Evolutionary conservation across 495 filamentous ascomycete species (phyloP), one percentile per base, ranked within the genome.

Genomic region (Paragyromitra xinjiangensis): DNA sequence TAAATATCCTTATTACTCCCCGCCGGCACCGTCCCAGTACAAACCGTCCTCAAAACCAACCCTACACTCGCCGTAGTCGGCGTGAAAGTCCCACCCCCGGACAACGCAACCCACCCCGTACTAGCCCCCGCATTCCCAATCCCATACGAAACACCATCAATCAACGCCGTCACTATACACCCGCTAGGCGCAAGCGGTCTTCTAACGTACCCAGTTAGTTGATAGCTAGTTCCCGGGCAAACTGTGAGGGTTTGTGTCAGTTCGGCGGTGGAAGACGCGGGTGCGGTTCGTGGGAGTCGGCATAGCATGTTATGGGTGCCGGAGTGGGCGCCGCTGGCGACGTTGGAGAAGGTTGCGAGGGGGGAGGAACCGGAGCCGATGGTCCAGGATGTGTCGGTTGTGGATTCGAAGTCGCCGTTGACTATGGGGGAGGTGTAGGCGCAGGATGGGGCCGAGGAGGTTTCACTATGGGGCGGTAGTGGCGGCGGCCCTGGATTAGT

Each of bases 371-470:
- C 34, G 8, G 50, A 56, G n/a, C 34, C 34, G 29, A 42, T 9
- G 1, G 26, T 8, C 65, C 65, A 69, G 65, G 65, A 24, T 2
- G 24, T 16, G 26, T 16, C 22, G 26, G 50, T 11, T 6, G 34
- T 34, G 48, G 4, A 6, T 42, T 69, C 65, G n/a, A 69, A 69
- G 34, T 50, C 16, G 26, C 29, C 29, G 65, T 69, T 69, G 2
- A 26, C 1, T 8, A 69, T 14, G 8, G 65, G 65, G 8, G 65
- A 56, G 50, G 65, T 55, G 29, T 58, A 40, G 11, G 14, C 2
- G 50, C 65, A 69, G 45, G 7, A 1, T 2, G 50, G 50, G 29
- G 65, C 29, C 2, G 65, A 51, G n/a, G 16, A 19, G 14, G 50
- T 19, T 19, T 7, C 16, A 51, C 50, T 51, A 3, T 40, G 64